phyloP scores from a whole-genome alignment of 371 early-diverging fungal species.

The Mortierella sp. region DNA sequence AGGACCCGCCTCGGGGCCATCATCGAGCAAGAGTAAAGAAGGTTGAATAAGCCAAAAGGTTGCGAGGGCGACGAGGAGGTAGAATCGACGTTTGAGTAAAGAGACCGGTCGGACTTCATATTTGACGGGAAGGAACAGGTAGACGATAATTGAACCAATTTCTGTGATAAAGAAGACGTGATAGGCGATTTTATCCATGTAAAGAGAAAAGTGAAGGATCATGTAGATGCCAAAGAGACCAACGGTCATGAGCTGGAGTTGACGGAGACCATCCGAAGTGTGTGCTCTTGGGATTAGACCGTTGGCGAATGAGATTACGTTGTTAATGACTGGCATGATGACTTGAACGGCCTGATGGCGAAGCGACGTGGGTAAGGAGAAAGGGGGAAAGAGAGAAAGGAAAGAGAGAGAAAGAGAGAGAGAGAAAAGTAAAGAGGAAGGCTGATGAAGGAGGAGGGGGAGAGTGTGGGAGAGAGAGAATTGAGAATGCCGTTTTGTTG shows the following conservation, averaged over 20 bases:
- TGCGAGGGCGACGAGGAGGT: conserved; percentile 6
- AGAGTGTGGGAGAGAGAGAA: not conserved
- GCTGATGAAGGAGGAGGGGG: not conserved
- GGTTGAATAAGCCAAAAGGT: conserved; percentile 24
- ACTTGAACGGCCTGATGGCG: not conserved
- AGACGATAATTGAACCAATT: conserved; percentile 12
- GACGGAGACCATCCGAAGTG: conserved; percentile 25
- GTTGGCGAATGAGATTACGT: not conserved
- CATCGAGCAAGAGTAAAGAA: not conserved
- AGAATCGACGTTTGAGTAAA: conserved; percentile 15
- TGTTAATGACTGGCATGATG: not conserved
- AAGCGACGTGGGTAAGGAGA: no score
- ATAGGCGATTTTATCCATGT: conserved; percentile 23
- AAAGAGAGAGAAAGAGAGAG: not conserved
- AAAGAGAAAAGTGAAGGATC: conserved; percentile 31
- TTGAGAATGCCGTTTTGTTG: not conserved
- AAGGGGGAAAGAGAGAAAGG: not conserved
- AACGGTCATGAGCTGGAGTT: conserved; percentile 18
- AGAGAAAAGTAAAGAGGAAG: no score
- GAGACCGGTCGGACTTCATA: conserved; percentile 14
- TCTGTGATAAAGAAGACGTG: conserved; percentile 28
- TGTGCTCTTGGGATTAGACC: conserved; percentile 11
- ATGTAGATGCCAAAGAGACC: conserved; percentile 19
- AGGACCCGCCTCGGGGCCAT: not conserved
- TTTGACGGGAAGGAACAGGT: conserved; percentile 15